These are phyloP conservation scores for Glycine soja DNA, from an alignment of 306 rosid species.

Conservation along the genomic window DNA sequence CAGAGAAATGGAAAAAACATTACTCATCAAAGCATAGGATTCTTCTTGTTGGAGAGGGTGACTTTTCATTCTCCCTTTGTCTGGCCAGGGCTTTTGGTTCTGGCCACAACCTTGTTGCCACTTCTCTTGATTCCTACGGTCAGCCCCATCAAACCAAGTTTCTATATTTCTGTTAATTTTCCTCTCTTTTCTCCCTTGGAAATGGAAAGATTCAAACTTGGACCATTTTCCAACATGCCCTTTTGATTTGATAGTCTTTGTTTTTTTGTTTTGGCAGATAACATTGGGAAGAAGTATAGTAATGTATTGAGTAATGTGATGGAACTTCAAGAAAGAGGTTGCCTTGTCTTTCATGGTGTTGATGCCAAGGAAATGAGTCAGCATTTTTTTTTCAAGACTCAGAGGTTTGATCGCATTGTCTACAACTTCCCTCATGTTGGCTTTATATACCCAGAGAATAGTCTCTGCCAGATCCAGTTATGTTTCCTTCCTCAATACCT, in stretches of 20 bases:
- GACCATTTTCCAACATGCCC: conserved; percentile 22
- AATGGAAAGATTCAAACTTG: conserved; percentile 14
- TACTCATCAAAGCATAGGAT: conserved; percentile 75
- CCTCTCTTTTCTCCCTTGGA: neutral
- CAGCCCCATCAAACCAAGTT: neutral
- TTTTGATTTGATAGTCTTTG: neutral
- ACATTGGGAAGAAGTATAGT: conserved; percentile 64
- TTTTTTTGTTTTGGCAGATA: conserved; percentile 49
- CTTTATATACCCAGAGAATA: conserved; percentile 70
- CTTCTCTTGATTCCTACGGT: conserved; percentile 82
- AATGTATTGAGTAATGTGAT: conserved; percentile 66
- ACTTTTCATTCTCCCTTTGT: conserved; percentile 74
- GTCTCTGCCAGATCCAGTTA: conserved; percentile 79
- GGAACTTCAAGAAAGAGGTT: conserved; percentile 76
- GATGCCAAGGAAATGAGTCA: conserved; percentile 72
- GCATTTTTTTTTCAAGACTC: conserved; percentile 81
- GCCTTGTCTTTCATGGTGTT: conserved; percentile 64
- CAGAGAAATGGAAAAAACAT: conserved; percentile 72
- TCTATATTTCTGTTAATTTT: neutral
- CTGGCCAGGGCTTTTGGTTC: conserved; percentile 70
- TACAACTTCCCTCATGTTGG: conserved; percentile 92
- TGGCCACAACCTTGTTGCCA: conserved; percentile 73
- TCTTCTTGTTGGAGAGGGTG: conserved; percentile 85
- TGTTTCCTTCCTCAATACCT: neutral
- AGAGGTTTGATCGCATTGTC: conserved; percentile 79